Base-by-base conservation (phyloP, 768 basidiomycete species). In the Termitomyces sp. region DNA sequence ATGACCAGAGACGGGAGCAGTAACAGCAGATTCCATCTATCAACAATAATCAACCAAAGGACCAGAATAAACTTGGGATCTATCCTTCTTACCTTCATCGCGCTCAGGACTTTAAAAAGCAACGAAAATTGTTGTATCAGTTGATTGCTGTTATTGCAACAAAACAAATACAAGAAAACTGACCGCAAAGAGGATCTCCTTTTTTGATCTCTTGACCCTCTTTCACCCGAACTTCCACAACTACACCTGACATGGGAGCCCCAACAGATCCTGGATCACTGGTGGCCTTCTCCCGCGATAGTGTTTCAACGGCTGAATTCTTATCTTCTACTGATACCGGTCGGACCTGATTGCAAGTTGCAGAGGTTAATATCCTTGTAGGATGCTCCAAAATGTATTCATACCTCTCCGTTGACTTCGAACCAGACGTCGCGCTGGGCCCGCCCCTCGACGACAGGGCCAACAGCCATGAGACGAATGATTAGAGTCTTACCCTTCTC, bases 171-270 rank as follows among this genome's bases (percentile, higher is more conserved):
- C 65, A 66, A 58, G 65, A 61, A 59, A 47, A 85, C 88, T 76
- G 74, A 91, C 90, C 87, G 75, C 91, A 91, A 65, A 98, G 79
- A 60, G 96, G 95, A 78, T 99, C 97, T 55, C 97, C 97, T 77
- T 95, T 96, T 86, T 90, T 96, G 75, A 99, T 95, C 71, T 96
- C 94, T 61, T 96, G 90, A 29, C 95, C 95, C 75, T 98, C 97
- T 78, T 97, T 96, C 62, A 98, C 96, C 69, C 96, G 83, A 52
- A 99, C 95, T 74, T 99, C 97, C 17, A 99, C 92, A 58, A 98
- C 95, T 54, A 98, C 96, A 74, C 96, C 97, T 60, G 93, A 94
- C 94, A 97, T 96, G 3, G 95, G 93, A 54, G 94, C 94, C 58
- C 96, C 97, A 64, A 98, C 90, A n/a, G 92, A 95, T 66, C 97